Percentiles rank a stretch among this genome's conserved stretches.
phyloP scores from a whole-genome alignment of 352 stramenopile genomes.

The Globisporangium megalacanthum region DNA sequence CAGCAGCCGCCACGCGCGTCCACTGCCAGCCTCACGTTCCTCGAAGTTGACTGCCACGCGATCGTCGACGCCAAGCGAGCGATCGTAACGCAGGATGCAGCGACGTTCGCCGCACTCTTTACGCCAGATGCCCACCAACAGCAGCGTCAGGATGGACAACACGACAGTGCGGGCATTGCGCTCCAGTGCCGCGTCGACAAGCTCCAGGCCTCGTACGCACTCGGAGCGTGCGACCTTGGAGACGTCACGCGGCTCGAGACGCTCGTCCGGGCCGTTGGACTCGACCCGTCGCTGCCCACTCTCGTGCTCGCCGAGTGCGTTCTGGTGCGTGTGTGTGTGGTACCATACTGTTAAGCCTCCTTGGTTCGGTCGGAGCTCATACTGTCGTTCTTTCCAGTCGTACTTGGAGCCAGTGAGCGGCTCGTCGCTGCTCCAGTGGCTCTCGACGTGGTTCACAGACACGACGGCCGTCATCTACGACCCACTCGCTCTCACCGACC shows the following conservation, averaged over 20 bases:
- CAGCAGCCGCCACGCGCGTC: constrained; percentile 5
- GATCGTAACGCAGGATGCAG: constrained; percentile 23
- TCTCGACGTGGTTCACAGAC: constrained; percentile 28
- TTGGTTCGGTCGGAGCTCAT: background rate
- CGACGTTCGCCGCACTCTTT: constrained; percentile 21
- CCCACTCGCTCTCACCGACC: constrained; percentile 34
- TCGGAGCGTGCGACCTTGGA: constrained; percentile 53
- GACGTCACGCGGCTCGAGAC: constrained; percentile 28
- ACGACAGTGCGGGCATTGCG: constrained; percentile 1
- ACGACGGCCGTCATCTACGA: constrained; percentile 59
- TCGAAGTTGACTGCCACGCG: constrained; percentile 55
- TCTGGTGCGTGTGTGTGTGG: constrained; percentile 26
- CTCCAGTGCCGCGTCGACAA: constrained; percentile 21
- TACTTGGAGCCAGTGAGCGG: constrained; percentile 52
- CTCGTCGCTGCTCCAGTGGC: constrained; percentile 39
- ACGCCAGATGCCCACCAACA: background rate
- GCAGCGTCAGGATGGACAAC: background rate
- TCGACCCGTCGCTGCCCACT: constrained; percentile 39
- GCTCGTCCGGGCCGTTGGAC: constrained; percentile 16
- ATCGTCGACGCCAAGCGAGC: constrained; percentile 49
- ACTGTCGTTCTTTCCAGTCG: constrained; percentile 24
- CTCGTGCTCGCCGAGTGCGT: constrained; percentile 69
- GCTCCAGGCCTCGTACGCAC: constrained; percentile 27
- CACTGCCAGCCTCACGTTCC: constrained; percentile 22
- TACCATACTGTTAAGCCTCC: background rate